phyloP scores from a whole-genome alignment of 139 green algal genomes.

The Desmodesmus armatus region DNA sequence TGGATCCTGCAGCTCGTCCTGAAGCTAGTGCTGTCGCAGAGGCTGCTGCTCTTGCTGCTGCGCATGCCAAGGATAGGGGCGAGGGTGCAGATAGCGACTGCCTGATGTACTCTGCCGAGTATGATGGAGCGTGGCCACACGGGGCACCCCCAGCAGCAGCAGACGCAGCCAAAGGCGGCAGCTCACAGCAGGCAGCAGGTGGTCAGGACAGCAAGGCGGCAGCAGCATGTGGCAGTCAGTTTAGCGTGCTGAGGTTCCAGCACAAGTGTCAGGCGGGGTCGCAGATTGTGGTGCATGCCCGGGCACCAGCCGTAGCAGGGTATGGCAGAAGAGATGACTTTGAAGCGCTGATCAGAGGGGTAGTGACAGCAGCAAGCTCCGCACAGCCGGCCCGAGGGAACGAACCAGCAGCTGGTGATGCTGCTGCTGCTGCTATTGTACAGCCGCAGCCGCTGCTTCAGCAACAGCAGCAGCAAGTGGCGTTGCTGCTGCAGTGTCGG shows the following conservation, averaged over 20 bases:
- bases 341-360: background rate
- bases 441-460: conserved; percentile 22
- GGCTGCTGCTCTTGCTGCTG: conserved; percentile 33
- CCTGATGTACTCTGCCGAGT: background rate
- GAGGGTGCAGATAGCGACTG: background rate
- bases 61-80: conserved; percentile 24
- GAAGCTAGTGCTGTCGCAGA: background rate
- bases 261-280: conserved; percentile 28
- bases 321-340: background rate
- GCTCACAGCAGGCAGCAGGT: background rate
- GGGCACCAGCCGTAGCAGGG: conserved; percentile 11
- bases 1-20: background rate
- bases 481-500: conserved; percentile 42
- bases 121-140: background rate
- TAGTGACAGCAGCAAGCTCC: conserved; percentile 16
- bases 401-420: background rate
- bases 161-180: background rate
- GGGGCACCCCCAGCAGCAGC: background rate
- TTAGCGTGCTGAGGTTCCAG: conserved; percentile 33
- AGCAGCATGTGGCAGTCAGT: background rate
- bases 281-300: background rate
- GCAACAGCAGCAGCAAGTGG: conserved; percentile 23
- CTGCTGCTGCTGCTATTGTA: background rate
- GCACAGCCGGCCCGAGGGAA: background rate
- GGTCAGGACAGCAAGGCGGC: background rate